A percentile compares a stretch with the other conserved stretches of the same genome.
These are phyloP conservation scores for Boletus mariae DNA, from an alignment of 1,284 basidiomycete genomes.

Conservation along the genomic window DNA sequence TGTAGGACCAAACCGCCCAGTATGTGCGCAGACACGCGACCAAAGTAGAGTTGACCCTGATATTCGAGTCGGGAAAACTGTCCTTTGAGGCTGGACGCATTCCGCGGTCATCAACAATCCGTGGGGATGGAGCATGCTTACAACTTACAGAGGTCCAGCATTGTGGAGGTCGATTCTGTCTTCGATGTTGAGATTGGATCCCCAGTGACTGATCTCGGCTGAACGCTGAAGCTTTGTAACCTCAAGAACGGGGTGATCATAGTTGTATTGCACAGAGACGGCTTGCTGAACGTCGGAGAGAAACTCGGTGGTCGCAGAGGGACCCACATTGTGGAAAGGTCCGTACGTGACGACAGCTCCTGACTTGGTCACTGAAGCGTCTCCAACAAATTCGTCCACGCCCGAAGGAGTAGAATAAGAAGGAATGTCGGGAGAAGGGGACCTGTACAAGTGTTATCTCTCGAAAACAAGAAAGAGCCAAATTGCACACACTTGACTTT, in stretches of 20 bases:
- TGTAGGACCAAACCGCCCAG: constrained; percentile 68
- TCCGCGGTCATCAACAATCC: background rate
- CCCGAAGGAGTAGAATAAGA: constrained; percentile 64
- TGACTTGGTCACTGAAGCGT: constrained; percentile 64
- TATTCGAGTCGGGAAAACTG: constrained; percentile 92
- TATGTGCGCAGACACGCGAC: constrained; percentile 63
- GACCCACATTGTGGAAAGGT: constrained; percentile 73
- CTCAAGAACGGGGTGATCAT: constrained; percentile 77
- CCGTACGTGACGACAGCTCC: constrained; percentile 85
- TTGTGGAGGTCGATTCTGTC: constrained; percentile 86
- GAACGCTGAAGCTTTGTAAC: constrained; percentile 69
- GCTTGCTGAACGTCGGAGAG: constrained; percentile 58
- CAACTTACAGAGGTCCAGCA: constrained; percentile 80
- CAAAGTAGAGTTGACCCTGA: constrained; percentile 72
- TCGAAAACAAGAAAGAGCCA: constrained; percentile 6
- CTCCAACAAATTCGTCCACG: constrained; percentile 53
- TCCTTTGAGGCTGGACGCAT: constrained; percentile 73
- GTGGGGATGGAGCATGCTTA: background rate
- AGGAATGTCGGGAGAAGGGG: constrained; percentile 63
- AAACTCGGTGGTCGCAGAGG: constrained; percentile 58
- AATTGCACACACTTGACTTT: constrained; percentile 69
- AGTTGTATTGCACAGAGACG: constrained; percentile 76
- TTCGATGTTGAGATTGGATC: constrained; percentile 89
- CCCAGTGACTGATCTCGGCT: constrained; percentile 97
- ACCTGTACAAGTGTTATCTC: constrained; percentile 38